Evolutionary conservation across 225 moss, liverwort and hornwort genomes (phyloP).

Genomic region (Marchantia polymorpha): DNA sequence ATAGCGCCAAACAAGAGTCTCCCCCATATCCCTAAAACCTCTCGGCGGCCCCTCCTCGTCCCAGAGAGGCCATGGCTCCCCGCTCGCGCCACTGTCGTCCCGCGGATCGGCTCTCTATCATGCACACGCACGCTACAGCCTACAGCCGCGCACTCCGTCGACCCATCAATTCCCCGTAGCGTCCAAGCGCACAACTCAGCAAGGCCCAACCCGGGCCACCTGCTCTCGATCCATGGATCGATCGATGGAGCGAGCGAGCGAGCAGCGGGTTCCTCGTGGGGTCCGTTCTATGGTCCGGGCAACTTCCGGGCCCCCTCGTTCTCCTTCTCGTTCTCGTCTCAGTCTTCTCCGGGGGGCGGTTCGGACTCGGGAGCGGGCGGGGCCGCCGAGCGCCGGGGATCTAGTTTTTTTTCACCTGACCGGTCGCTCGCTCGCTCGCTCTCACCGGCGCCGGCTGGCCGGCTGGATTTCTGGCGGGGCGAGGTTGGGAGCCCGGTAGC

Average conservation of each 20-base stretch:
- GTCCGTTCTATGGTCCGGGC: no score
- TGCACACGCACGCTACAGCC: slow-evolving; percentile 6
- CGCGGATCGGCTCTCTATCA: background rate
- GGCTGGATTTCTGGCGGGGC: no score
- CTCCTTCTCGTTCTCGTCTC: background rate
- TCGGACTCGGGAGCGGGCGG: background rate
- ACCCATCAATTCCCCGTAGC: background rate
- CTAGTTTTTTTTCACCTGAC: background rate
- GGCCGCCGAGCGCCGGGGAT: background rate
- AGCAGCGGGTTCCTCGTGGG: no score
- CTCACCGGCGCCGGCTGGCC: background rate
- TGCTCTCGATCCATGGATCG: no score
- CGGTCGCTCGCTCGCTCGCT: background rate
- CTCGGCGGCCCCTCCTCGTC: background rate
- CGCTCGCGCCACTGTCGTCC: background rate
- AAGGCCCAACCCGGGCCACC: background rate
- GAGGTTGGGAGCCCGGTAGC: background rate
- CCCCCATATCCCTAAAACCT: background rate
- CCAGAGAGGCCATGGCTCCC: background rate
- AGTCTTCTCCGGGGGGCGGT: background rate
- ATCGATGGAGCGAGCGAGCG: no score
- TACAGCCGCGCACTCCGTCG: background rate
- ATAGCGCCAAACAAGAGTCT: background rate
- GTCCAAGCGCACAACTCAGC: background rate
- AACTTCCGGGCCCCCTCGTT: background rate